Evolutionary conservation across 805 yeast species (phyloP), one percentile per base, ranked within the genome.

Genomic region (Wickerhamiella musiphila): DNA sequence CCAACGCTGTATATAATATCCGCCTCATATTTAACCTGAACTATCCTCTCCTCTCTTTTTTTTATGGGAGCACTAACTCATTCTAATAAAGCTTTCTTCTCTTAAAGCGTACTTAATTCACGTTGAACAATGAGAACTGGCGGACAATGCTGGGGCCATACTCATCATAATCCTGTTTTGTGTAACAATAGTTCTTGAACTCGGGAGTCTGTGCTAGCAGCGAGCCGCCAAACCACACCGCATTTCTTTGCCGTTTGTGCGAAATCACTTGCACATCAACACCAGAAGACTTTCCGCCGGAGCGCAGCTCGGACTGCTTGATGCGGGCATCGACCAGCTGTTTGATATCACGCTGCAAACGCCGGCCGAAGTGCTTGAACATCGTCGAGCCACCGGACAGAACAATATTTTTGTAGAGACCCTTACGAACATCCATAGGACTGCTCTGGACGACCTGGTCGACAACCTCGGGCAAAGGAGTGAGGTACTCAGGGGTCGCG

Each of bases 181-280:
- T 86, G 61, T 90, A 90, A 56, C 96, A 90, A 58, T 84, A 84
- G 55, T 92, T 73, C 58, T 78, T 81, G 61, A 90, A 90, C 59
- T 90, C 98, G 15, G 93, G 73, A 8, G 99, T 90, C 61, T 86
- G 96, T 1, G 99, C 96, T 52, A 90, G 66, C 45, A 90, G 62
- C 14, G 93, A 78, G 44, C 99, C 99, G 46, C 99, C 99, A 53
- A 86, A 90, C 99, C 99, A 90, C 37, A 90, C 99, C 3, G 99
- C 99, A 51, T 90, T 82, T 55, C 94, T 71, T 63, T 90, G 99
- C 59, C 90, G 78, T 63, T 86, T 83, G 61, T 90, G 99, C 18
- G 93, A 73, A 43, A 90, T 84, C 39, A 90, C 99, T 59, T 81
- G 92, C 35, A 90, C 99, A 35, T 83, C 93, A 32, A 90, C 92